Percentiles rank a stretch among this genome's conserved stretches.
phyloP scores from a whole-genome alignment of 1,139 yeast species.

The Entelexis paramagnoliae region DNA sequence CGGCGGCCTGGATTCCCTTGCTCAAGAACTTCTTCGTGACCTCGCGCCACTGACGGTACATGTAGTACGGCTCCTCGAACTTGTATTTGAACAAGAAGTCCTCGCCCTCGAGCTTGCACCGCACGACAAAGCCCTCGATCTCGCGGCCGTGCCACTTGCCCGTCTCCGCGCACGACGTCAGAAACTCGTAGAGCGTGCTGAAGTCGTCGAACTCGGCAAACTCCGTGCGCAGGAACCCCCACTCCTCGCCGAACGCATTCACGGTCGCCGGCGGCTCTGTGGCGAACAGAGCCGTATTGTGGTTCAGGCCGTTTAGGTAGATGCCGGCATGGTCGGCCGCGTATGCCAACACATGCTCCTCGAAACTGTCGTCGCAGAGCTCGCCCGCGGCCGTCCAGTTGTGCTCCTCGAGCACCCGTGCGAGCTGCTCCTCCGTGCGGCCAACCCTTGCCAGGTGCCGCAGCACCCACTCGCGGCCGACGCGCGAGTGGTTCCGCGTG shows the following conservation, averaged over 20 bases:
- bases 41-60: conserved; percentile 87
- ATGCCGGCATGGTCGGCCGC: conserved; percentile 59
- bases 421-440: conserved; percentile 43
- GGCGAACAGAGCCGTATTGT: conserved; percentile 50
- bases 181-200: conserved; percentile 39
- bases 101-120: conserved; percentile 38
- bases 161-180: conserved; percentile 43
- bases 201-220: conserved; percentile 37
- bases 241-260: conserved; percentile 47
- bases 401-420: conserved; percentile 40
- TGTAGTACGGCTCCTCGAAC: conserved; percentile 86
- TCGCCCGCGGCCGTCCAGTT: conserved; percentile 84
- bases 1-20: conserved; percentile 6
- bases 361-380: conserved; percentile 83
- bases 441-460: conserved; percentile 41
- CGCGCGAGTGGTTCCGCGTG: conserved; percentile 58
- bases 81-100: conserved; percentile 85
- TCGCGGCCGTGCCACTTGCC: conserved; percentile 67
- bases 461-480: conserved; percentile 53
- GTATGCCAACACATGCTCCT: conserved; percentile 85
- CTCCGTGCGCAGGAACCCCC: conserved; percentile 54
- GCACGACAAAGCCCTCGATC: conserved; percentile 86
- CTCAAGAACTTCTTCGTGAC: conserved; percentile 56
- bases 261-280: conserved; percentile 60
- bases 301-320: conserved; percentile 80